A percentile compares a stretch with the other conserved stretches of the same genome.
Evolutionary conservation across 139 green algal species (phyloP).

Genomic region (Coelastrella sp.): DNA sequence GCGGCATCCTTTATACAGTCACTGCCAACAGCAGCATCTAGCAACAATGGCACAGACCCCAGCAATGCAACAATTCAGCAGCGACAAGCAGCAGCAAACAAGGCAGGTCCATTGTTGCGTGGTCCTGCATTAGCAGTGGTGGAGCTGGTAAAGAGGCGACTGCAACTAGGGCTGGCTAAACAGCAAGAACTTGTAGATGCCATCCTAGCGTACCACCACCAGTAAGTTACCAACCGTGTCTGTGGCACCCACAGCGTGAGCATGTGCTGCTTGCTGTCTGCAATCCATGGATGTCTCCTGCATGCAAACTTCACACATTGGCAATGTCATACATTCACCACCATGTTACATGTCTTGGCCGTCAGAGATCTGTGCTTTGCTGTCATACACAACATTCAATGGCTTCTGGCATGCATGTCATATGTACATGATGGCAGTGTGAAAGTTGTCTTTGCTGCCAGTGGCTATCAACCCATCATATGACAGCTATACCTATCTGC

Average conservation of each 20-base stretch:
- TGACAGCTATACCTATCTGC: too few species aligned
- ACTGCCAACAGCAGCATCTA: constrained; percentile 2
- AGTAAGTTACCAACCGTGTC: constrained; percentile 14
- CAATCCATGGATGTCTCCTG: too few species aligned
- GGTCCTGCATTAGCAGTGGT: constrained; percentile 39
- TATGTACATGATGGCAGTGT: too few species aligned
- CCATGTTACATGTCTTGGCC: too few species aligned
- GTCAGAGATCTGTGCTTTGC: too few species aligned
- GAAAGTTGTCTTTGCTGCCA: background rate
- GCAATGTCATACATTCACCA: too few species aligned
- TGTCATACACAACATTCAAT: too few species aligned
- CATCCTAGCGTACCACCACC: constrained; percentile 51
- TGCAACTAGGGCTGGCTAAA: constrained; percentile 45
- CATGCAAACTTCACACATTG: too few species aligned
- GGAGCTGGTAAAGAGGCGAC: constrained; percentile 50
- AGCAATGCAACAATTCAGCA: background rate
- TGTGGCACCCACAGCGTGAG: too few species aligned
- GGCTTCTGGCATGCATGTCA: too few species aligned
- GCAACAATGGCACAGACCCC: background rate
- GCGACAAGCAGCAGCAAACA: constrained; percentile 4
- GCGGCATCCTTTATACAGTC: constrained; percentile 12
- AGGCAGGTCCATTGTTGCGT: constrained; percentile 20
- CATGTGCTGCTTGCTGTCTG: background rate
- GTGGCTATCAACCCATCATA: too few species aligned
- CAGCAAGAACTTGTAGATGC: constrained; percentile 47